Evolutionary conservation across 129 eudicot species (phyloP), one percentile per base, ranked within the genome.

Genomic region (Arctium minus): DNA sequence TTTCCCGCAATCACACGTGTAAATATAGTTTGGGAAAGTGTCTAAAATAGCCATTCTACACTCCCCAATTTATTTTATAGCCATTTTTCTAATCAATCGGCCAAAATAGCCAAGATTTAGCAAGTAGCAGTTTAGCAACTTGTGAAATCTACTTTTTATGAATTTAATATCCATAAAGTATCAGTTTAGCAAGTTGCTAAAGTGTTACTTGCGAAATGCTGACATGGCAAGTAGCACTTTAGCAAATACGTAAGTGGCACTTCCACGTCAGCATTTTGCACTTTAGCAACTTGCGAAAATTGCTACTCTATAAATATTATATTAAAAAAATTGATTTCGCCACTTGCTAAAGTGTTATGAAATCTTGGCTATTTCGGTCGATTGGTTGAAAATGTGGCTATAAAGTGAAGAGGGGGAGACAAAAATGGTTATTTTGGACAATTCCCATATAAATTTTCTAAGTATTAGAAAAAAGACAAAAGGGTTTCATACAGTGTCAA

Each of bases 401-500:
- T 38, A 38, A 38, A 38, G 40, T 38, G 40, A 38, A 38, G 5
- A 38, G 6, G 40, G 40, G 40, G 5, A 6, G 6, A 1, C 40
- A 4, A 44, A 44, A 44, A 44, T 44, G 12, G 53, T 15, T 11
- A 56, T 15, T 56, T 56, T 56, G 65, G 27, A 56, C 65, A 56
- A 15, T 56, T 53, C 64, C n/a, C 22, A 15, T 31, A 73, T 30
- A 53, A 22, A 9, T 6, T 46, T 76, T 69, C 2, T 10, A 32
- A 70, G 9, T 6, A 39, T 0, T 42, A 13, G 5, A 35, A 71
- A 30, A 32, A 74, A 36, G 31, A 10, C 4, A 38, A 80, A 78
- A n/a, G 31, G 76, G 5, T 50, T 22, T 3, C 88, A 78, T 88
- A 94, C 98, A 22, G 99, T 96, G 86, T 96, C 99, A 48, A 96